Base-by-base conservation (phyloP, 2,329 filamentous ascomycete species). In the Claviceps citrina region DNA sequence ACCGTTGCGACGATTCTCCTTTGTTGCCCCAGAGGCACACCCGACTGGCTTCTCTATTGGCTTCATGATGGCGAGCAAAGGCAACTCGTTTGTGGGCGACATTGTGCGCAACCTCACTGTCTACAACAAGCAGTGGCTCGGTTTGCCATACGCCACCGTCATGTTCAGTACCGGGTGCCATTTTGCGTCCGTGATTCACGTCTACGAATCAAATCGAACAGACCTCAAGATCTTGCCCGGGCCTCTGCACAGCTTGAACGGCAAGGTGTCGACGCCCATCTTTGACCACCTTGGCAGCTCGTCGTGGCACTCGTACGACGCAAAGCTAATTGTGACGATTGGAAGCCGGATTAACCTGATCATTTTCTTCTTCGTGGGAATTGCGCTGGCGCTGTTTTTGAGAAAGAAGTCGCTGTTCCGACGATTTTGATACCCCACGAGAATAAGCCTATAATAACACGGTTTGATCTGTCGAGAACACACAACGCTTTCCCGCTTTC, bases 91-190 rank as follows among this genome's bases (percentile, higher is more conserved):
- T 38, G 51, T 63, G 5, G 46, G 50, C 5, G 46, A 54, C 19
- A 44, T 63, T 16, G 55, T 64, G 10, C 34, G 46, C 5, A 57
- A 58, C 25, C 49, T 64, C 1, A 44, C 48, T 1, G 43, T 45
- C 0, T 64, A 62, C 36, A 58, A 64, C 43, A 51, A 50, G 5
- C 46, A 54, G n/a, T 64, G 61, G 60, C 51, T 63, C 15, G 51
- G 57, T 3, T 43, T 64, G 25, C 59, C 61, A 0, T 63, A 64
- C 36, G 46, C 56, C 3, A 62, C 60, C 2, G 58, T 64, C 25
- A 64, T 64, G 61, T 64, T 64, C 44, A 63, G 59, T 44, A 63
- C 61, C 1, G 60, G 60, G 10, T 63, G 60, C 31, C 60, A 64
- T 43, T 64, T 60, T 42, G 60, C 58, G 19, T 63, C 60, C 5